Base-by-base conservation (phyloP, 2,329 filamentous ascomycete species). In the Cryoendolithus antarcticus region DNA sequence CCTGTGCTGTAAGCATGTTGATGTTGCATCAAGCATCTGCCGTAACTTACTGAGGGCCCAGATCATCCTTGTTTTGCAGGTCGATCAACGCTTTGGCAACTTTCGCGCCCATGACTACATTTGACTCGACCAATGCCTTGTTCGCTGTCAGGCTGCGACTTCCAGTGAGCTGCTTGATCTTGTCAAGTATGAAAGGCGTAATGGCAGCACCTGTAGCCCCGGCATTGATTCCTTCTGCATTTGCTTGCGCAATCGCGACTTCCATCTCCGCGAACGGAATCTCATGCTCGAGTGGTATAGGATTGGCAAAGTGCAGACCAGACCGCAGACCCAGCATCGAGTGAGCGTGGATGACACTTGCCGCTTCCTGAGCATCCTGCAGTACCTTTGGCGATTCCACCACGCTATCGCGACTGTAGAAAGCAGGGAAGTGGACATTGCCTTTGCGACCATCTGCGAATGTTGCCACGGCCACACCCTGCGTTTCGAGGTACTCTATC, bases 321-420 rank as follows among this genome's bases (percentile, higher is more conserved):
- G 84, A 86, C 44, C 78, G 72, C 27, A 95, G 72, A 4, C 72
- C 72, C 9, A 93, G 68, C 37, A 64, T 68, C 51, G 80, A 73
- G 63, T 93, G 85, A 1, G 86, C 83, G 49, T 83, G 70, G 41
- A 94, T 82, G 41, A 96, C 85, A n/a, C 81, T 78, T 1, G 91
- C 91, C 28, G 91, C 91, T 56, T 96, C 83, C 40, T 70, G 69
- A 56, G 93, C 85, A 48, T 80, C 72, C 38, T 77, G 63, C 32
- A 95, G 74, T 1, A 83, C 74, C 13, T 75, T 74, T 1, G 89
- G 89, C 55, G 86, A 93, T 59, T 70, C 77, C 38, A 82, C 65
- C 9, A 86, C 85, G 59, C 88, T 95, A 31, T 95, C 85, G 31
- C 89, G 70, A 0, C 83, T 84, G 74, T 84, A 98, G 61, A 98